phyloP scores from a whole-genome alignment of 2,329 filamentous ascomycete species.

The Pseudogymnoascus sp. region DNA sequence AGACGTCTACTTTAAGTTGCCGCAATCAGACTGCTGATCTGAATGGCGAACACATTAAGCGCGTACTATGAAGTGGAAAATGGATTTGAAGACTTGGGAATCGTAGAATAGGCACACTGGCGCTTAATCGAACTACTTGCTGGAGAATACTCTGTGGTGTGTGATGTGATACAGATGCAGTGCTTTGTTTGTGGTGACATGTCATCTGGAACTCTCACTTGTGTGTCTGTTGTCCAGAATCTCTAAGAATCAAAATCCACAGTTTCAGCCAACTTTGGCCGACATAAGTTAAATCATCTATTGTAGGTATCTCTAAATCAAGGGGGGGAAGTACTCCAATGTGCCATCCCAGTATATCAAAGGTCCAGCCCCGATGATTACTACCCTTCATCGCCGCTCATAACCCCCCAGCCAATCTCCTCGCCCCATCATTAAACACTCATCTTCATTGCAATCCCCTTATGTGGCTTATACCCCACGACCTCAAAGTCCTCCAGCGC shows the following conservation, averaged over 20 bases:
- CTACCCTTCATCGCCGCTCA: neutral
- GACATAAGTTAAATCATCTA: neutral
- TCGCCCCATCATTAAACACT: constrained; percentile 53
- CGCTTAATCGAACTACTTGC: neutral
- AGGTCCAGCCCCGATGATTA: neutral
- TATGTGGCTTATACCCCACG: constrained; percentile 82
- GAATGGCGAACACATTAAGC: neutral
- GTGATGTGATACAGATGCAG: neutral
- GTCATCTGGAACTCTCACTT: neutral
- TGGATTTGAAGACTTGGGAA: neutral
- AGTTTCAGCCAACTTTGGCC: neutral
- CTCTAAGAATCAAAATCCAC: neutral
- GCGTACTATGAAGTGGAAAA: neutral
- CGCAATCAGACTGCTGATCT: neutral
- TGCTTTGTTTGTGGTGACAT: neutral
- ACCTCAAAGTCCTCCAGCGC: constrained; percentile 79
- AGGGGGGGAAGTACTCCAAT: neutral
- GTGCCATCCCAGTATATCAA: neutral
- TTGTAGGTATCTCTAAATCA: neutral
- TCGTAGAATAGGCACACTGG: neutral
- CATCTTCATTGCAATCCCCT: constrained; percentile 97
- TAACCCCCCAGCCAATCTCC: neutral
- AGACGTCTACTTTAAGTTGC: neutral
- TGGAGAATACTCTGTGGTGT: neutral
- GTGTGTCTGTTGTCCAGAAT: neutral